phyloP scores from a whole-genome alignment of 805 yeast species.

The Candida insectalens region DNA sequence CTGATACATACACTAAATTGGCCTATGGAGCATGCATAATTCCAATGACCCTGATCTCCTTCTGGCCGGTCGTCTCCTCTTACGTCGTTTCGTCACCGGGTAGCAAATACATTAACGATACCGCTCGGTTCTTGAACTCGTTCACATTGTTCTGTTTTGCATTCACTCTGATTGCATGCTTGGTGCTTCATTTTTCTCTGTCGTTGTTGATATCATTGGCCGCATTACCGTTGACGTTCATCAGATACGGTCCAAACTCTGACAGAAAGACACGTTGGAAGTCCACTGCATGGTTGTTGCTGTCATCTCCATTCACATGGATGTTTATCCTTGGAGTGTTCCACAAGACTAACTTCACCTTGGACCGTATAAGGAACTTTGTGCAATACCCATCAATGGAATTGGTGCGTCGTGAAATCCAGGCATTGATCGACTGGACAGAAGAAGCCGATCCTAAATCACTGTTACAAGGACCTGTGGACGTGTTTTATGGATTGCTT shows the following conservation, averaged over 20 bases:
- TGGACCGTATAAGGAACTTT: conserved; percentile 21
- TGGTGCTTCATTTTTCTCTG: conserved; percentile 79
- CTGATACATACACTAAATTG: background rate
- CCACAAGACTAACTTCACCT: conserved; percentile 14
- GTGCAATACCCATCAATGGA: conserved; percentile 19
- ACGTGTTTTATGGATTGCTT: conserved; percentile 41
- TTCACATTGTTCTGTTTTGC: conserved; percentile 47
- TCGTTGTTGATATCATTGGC: conserved; percentile 61
- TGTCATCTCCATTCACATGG: conserved; percentile 25
- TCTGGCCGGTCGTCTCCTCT: conserved; percentile 4
- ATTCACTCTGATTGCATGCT: conserved; percentile 57
- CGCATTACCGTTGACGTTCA: conserved; percentile 68
- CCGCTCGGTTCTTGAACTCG: conserved; percentile 15
- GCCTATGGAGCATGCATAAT: conserved; percentile 8
- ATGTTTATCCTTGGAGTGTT: conserved; percentile 18
- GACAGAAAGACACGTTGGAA: conserved; percentile 1
- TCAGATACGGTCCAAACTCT: conserved; percentile 27
- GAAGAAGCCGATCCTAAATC: conserved; percentile 6
- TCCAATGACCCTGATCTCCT: conserved; percentile 9
- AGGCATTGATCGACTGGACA: conserved; percentile 8
- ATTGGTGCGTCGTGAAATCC: conserved; percentile 12
- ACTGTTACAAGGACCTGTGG: conserved; percentile 24
- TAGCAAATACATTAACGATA: conserved; percentile 11
- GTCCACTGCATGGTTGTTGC: conserved; percentile 14
- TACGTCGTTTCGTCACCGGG: background rate